Evolutionary conservation across 2,329 filamentous ascomycete species (phyloP).

Genomic region (Chrysoporthe deuterocubensis): DNA sequence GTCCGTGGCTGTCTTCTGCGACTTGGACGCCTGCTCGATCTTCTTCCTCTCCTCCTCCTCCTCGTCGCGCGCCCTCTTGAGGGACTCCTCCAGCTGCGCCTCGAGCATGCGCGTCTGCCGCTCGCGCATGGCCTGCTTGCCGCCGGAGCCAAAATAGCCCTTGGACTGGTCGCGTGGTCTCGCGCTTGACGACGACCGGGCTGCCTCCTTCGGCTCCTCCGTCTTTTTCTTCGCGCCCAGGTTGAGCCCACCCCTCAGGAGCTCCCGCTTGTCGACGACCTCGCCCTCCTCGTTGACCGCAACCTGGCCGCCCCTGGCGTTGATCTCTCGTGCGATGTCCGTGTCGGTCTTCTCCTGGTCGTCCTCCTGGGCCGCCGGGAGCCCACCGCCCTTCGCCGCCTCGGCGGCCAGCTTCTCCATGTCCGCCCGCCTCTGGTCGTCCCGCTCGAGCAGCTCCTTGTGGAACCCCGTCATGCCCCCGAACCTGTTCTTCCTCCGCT

Average conservation of each 20-base stretch:
- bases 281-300: conserved; percentile 81
- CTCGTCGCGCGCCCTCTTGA: conserved; percentile 73
- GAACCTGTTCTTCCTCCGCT: conserved; percentile 66
- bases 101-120: conserved; percentile 80
- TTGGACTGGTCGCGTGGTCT: conserved; percentile 36
- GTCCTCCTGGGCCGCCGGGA: conserved; percentile 39
- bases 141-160: conserved; percentile 50
- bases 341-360: conserved; percentile 59
- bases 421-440: conserved; percentile 71
- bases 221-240: conserved; percentile 66
- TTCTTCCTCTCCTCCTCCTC: conserved; percentile 67
- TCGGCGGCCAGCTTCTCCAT: conserved; percentile 70
- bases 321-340: conserved; percentile 70
- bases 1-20: conserved; percentile 75
- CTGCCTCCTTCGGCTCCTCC: conserved; percentile 41
- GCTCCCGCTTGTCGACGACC: conserved; percentile 81
- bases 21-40: conserved; percentile 71
- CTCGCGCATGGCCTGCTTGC: conserved; percentile 71
- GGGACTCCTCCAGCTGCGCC: conserved; percentile 72
- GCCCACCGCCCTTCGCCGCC: conserved; percentile 47
- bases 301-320: conserved; percentile 63
- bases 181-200: conserved; percentile 35
- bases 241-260: conserved; percentile 77
- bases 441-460: conserved; percentile 71
- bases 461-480: conserved; percentile 82